Evolutionary conservation across 2,329 filamentous ascomycete species (phyloP), one percentile per base, ranked within the genome.

Genomic region (Colletotrichum simmondsii): DNA sequence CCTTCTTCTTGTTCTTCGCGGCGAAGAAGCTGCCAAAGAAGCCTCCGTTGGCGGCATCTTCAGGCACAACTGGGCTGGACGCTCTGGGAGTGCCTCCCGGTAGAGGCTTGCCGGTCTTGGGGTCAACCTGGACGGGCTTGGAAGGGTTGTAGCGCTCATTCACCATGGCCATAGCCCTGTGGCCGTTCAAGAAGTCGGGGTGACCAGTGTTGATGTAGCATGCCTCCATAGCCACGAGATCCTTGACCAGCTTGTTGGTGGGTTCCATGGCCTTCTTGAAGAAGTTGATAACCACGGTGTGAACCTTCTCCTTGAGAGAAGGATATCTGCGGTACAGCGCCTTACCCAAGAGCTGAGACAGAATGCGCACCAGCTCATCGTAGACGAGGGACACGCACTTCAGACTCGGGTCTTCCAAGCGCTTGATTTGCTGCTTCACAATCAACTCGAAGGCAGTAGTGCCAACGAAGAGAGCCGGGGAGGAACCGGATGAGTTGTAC

Each of bases 1-100:
- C 97, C 92, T 98, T 98, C 91, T 99, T 99, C 92, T 98, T 99
- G 87, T 98, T 99, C 91, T 98, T 99, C 80, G 94, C 95, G 12
- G 97, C 95, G 81, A 98, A 99, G 90, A 99, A 99, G 80, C 94
- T 97, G 77, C 97, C 97, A 79, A 99, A 99, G 89, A 99, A 99
- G 49, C 96, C 95, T 73, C 89, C 87, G 80, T 94, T 94, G 66
- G 83, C 82, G 74, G 82, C 83, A 57, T 86, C 84, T 56, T 91
- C 85, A 63, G 84, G 81, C 66, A 95, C 85, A 52, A 92, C 93
- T 8, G 95, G 97, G 80, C 92, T 97, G 68, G 90, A 89, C 56
- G 94, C 91, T 75, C 95, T 92, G 2, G 95, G 95, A 2, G 90
- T 89, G 26, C 87, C 86, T 52, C 89, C 85, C 19, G 93, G 91